A percentile compares a stretch with the other conserved stretches of the same genome.
Conservation (phyloP, 371 early-diverging fungal species). For the Mucor sp. region DNA sequence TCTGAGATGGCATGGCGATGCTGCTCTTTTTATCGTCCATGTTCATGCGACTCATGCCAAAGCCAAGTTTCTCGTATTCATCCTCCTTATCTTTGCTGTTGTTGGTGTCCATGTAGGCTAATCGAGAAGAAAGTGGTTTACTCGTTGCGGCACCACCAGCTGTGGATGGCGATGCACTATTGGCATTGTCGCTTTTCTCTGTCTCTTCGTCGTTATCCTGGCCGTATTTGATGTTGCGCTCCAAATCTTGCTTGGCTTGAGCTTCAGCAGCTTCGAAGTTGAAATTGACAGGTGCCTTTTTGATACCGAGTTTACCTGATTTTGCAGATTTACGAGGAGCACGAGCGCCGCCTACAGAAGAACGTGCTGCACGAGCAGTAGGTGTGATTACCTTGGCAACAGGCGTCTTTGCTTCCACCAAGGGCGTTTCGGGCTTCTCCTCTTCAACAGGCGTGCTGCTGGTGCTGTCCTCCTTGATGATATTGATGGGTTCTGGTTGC, state of each 20-base stretch:
- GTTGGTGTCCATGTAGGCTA: slow-evolving; percentile 22
- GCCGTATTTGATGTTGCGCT: slow-evolving; percentile 77
- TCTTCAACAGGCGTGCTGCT: slow-evolving; percentile 4
- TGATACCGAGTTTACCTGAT: slow-evolving; percentile 80
- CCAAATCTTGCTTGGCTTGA: slow-evolving; percentile 84
- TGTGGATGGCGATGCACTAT: neutral
- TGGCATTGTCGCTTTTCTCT: neutral
- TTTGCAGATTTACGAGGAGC: slow-evolving; percentile 51
- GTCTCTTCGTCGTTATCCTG: slow-evolving; percentile 15
- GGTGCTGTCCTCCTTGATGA: neutral
- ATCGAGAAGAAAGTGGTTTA: slow-evolving; percentile 25
- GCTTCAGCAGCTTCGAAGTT: slow-evolving; percentile 95
- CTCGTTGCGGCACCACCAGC: neutral
- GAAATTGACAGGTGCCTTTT: slow-evolving; percentile 73
- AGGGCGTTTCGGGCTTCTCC: neutral
- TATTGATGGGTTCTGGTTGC: slow-evolving; percentile 8
- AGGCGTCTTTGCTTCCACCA: neutral
- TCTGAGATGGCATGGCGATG: slow-evolving; percentile 21
- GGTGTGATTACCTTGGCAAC: slow-evolving; percentile 15
- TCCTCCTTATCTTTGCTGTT: slow-evolving; percentile 31
- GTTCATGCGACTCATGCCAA: slow-evolving; percentile 73
- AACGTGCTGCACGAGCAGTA: slow-evolving; percentile 28
- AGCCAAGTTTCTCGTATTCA: slow-evolving; percentile 75
- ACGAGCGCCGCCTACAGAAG: slow-evolving; percentile 30
- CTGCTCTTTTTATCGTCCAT: slow-evolving; percentile 13